Base-by-base conservation (phyloP, 768 basidiomycete genomes). In the Nevesoporus exiguus region DNA sequence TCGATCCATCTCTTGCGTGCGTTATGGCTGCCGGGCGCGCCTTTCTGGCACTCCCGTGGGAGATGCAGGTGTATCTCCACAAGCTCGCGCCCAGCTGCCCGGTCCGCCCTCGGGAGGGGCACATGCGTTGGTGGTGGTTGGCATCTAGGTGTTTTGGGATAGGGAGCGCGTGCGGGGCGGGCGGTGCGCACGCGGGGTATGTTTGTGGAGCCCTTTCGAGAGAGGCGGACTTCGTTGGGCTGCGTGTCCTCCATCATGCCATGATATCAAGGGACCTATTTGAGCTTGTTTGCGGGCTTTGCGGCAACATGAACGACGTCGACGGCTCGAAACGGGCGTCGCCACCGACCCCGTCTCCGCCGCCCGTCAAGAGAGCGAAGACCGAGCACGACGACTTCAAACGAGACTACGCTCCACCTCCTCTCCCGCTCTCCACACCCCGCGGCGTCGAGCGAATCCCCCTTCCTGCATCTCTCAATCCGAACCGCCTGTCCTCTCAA, bases 181-280 rank as follows among this genome's bases (percentile, higher is more conserved):
- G 51, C 37, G 5, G 44, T 19, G 24, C 59, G 56, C 22, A 75
- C 66, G 15, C 51, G 59, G 5, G 74, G 75, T 3, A 75, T 50
- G 15, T 34, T 21, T 0, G 63, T 41, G 7, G 49, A 61, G 0
- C 74, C 73, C 51, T 75, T 75, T 37, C 71, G 68, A 25, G 66
- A 51, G 49, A 69, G 61, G 43, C 73, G 73, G 6, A 66, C 53
- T 55, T 76, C 73, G 55, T 76, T 76, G 19, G 73, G 74, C 47
- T 77, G 76, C 2, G 56, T 55, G 55, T 76, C 75, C 55, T 77
- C 76, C 65, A 66, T 59, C 14, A 14, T 24, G 27, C 27, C 27
- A 29, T 29, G 27, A 29, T 29, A 29, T 29, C 27, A 34, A 44
- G 37, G 5, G 43, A 31, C 19, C 17, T 54, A 39, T 61, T 66